Evolutionary conservation across 768 basidiomycete species (phyloP).

Genomic region (Macrocybe gigantea): DNA sequence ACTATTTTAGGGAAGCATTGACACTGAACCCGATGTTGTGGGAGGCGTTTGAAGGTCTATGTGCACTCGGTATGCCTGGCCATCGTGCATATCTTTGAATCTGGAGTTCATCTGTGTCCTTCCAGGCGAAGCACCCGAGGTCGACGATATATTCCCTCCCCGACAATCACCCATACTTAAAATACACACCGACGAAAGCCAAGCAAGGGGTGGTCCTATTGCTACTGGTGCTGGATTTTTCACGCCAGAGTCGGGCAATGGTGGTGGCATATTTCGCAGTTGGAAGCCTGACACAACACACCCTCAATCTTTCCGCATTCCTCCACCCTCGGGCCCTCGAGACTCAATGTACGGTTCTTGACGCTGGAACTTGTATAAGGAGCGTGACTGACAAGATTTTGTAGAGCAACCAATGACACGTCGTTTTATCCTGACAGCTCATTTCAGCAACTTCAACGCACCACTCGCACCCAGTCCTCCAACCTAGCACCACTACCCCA

Average conservation of each 20-base stretch:
- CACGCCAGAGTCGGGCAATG: conserved; percentile 60
- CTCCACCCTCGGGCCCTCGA: conserved; percentile 39
- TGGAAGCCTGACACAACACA: conserved; percentile 50
- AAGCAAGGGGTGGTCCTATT: conserved; percentile 40
- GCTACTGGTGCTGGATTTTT: conserved; percentile 72
- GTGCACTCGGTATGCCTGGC: conserved; percentile 58
- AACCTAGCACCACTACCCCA: conserved; percentile 34
- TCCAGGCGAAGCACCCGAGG: conserved; percentile 61
- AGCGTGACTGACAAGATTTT: conserved; percentile 10
- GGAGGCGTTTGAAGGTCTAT: conserved; percentile 91
- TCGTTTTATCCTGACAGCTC: conserved; percentile 52
- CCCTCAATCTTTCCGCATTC: conserved; percentile 55
- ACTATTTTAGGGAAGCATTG: conserved; percentile 69
- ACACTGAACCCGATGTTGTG: conserved; percentile 73
- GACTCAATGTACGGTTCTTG: conserved; percentile 53
- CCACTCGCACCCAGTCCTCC: conserved; percentile 35
- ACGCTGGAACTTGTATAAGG: neutral
- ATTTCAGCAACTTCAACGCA: conserved; percentile 45
- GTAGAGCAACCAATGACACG: conserved; percentile 54
- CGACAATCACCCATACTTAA: conserved; percentile 52
- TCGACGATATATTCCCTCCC: conserved; percentile 70
- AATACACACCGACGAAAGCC: conserved; percentile 44
- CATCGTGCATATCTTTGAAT: conserved; percentile 4
- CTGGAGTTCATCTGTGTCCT: conserved; percentile 10
- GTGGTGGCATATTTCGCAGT: conserved; percentile 49